These are phyloP conservation scores for Lentinula edodes DNA, from an alignment of 768 basidiomycete species.

Conservation along the genomic window DNA sequence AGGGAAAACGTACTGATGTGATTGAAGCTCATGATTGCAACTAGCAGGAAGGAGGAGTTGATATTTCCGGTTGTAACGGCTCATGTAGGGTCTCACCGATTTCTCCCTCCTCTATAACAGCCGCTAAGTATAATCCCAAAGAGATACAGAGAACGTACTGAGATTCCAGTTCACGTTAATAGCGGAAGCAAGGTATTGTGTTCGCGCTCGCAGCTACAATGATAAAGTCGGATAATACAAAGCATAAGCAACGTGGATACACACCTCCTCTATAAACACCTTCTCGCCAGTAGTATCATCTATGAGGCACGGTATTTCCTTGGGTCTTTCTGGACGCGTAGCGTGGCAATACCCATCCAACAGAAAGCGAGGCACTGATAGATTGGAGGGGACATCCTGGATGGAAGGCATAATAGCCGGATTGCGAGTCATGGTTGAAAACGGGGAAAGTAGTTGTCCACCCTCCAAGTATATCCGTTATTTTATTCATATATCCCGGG, in stretches of 20 bases:
- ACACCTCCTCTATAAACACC: constrained; percentile 31
- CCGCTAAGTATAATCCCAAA: background rate
- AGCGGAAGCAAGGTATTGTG: constrained; percentile 27
- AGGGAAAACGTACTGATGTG: constrained; percentile 28
- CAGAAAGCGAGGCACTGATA: constrained; percentile 38
- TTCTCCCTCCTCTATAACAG: constrained; percentile 24
- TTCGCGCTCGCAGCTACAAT: constrained; percentile 26
- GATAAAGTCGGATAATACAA: background rate
- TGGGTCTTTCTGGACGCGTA: constrained; percentile 23
- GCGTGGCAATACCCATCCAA: constrained; percentile 28
- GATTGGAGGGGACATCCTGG: constrained; percentile 6
- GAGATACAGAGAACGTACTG: constrained; percentile 14
- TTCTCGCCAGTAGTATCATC: constrained; percentile 31
- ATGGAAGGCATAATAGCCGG: background rate
- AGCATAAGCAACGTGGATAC: background rate
- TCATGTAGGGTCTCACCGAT: constrained; percentile 25
- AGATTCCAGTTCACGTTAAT: constrained; percentile 23
- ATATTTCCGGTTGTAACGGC: background rate
- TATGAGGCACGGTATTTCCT: constrained; percentile 31
- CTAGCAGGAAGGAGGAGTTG: constrained; percentile 15
- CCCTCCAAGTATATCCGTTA: background rate
- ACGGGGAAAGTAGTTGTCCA: background rate
- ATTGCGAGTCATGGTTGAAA: constrained; percentile 1
- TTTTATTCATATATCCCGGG: background rate
- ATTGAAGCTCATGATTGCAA: constrained; percentile 37